Evolutionary conservation across 2,329 filamentous ascomycete genomes (phyloP), one percentile per base, ranked within the genome.

Genomic region (Aspergillus brasiliensis): DNA sequence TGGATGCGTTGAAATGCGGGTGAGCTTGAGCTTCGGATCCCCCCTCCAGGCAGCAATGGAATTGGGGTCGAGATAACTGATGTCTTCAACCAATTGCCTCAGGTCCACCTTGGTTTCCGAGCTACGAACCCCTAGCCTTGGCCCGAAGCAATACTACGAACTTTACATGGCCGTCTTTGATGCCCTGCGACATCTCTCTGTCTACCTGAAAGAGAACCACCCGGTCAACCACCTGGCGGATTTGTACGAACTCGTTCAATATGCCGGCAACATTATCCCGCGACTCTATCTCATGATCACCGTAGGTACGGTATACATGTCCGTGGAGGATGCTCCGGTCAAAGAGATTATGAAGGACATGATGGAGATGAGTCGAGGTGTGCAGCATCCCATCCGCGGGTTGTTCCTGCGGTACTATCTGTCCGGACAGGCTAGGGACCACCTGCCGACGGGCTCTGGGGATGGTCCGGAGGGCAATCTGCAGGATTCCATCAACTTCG

Each of bases 331-430:
- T 83, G 95, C 96, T 60, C 95, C 95, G 0, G 95, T 99, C 68
- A 99, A 99, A 80, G 95, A 99, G 82, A 92, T 99, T 64, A 99
- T 99, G 95, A 99, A 99, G 80, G 95, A 99, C 77, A 99, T 99
- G 95, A 99, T 99, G 95, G 95, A 99, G 78, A 99, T 99, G 95
- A 98, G 92, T 78, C 87, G 95, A 64, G 95, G 95, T 58, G 93
- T 99, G 21, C 95, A 99, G 73, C 95, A 99, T 77, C 95, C 95
- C 15, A 93, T 97, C 64, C 91, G 95, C 59, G 95, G 95, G 17
- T 83, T 99, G 57, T 99, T 99, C 75, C 80, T 99, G 71, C 88
- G 95, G 73, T 99, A 99, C 79, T 99, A 97, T 74, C 85, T 99
- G 54, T 95, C 92, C 23, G 94, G 95, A 38, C 95, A 99, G 80